Evolutionary conservation across 192 early-diverging fungal genomes (phyloP), one percentile per base, ranked within the genome.

Genomic region (Radiomyces spectabilis): DNA sequence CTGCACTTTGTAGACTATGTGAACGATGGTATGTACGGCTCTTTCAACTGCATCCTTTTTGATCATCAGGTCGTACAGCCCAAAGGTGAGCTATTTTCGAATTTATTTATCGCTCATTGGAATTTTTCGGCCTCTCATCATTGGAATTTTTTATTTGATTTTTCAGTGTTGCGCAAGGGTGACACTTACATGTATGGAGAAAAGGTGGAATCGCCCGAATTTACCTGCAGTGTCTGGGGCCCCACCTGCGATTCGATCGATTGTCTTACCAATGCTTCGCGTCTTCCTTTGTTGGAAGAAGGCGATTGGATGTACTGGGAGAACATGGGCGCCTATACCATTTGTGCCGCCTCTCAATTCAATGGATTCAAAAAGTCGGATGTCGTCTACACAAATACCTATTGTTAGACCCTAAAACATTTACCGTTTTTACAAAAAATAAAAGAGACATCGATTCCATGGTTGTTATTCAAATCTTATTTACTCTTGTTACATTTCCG

Each of bases 191-290:
- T 61, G 7, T 71, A 61, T 63, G 54, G 38, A 13, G 30, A 19
- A 13, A 39, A 63, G 21, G 18, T 33, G 33, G 29, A 30, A 0
- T 77, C 77, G 30, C 44, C 41, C 0, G 71, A 64, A 44, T 85
- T 75, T 59, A 55, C 63, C 1, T 87, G 87, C 76, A 85, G 81
- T 50, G 76, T 95, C 38, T 98, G 94, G 94, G 95, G 95, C 15
- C 96, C 93, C 18, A 99, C 97, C 27, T 99, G 97, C 71, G 97
- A 99, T 75, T 95, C 93, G 18, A 94, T 97, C 54, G 96, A 99
- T 77, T 93, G 88, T 67, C 85, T 99, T 51, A 76, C 76, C 52
- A 64, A 81, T 22, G 69, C 79, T 31, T 62, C 73, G 4, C 43
- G 41, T 38, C 76, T 99, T 53, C 93, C 93, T 6, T 80, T 88